Base-by-base conservation (phyloP, 352 stramenopile genomes). In the Blastocystis sp. region DNA sequence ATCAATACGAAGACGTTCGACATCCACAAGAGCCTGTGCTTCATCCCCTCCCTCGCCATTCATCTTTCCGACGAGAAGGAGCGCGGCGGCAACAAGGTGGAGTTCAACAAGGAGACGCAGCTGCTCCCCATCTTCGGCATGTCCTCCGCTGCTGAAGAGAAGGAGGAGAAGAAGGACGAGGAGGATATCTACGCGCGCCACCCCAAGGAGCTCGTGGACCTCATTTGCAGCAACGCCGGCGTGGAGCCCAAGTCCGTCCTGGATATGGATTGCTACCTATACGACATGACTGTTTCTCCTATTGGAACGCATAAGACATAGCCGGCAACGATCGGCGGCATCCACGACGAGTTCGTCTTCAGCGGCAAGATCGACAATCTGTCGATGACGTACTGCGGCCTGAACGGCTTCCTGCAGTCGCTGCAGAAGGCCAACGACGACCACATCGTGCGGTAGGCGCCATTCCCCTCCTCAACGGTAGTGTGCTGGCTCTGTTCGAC, bases 51-150 rank as follows among this genome's bases (percentile, higher is more conserved):
- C 89, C 92, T 99, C 24, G 95, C 95, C 19, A 98, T 98, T 91
- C 97, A 99, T 92, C 91, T 99, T 87, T 94, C 97, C 81, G 91
- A 90, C 34, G 74, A 84, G 7, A 84, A 84, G 74, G 74, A 84
- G 61, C 54, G 74, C 9, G 81, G 38, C 19, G 90, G 89, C 54
- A 93, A 94, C 54, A 92, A 94, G 11, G 93, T 96, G 6, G 93
- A 96, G 89, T 93, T 98, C 82, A 98, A 98, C 91, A 97, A 98
- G 90, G 95, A 98, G 91, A 96, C 95, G 61, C 95, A 99, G 89
- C 89, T 98, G 60, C 93, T 93, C 52, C 96, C 96, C 0, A 95
- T 98, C 45, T 93, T 99, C 60, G 93, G 74, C n/a, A n/a, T 84
- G 38, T 60, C 19, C n/a, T 14, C 28, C 1, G 34, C 43, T 24